These are phyloP conservation scores for Chrysosporium keratinophilum DNA, from an alignment of 2,329 filamentous ascomycete species.

Conservation along the genomic window DNA sequence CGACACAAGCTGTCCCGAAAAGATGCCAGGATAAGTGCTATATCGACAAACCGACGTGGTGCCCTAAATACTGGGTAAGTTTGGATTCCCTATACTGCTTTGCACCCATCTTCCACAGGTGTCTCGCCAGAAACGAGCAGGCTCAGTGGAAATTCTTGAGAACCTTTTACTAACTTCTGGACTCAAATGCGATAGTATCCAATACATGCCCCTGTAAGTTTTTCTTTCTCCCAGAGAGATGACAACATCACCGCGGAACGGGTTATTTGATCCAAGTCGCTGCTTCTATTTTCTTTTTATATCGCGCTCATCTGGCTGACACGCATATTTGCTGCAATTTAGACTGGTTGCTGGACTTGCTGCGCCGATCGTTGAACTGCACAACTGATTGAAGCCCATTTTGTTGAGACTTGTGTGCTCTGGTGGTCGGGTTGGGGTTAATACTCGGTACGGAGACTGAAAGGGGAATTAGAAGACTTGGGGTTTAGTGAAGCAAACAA, in stretches of 20 bases:
- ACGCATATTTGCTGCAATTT: not conserved
- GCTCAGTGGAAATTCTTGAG: too few relatives aligned
- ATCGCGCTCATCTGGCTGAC: not conserved
- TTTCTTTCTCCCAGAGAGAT: too few relatives aligned
- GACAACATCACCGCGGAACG: too few relatives aligned
- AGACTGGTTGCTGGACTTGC: constrained; percentile 8
- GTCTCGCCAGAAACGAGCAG: too few relatives aligned
- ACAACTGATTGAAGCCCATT: not conserved
- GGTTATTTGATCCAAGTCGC: too few relatives aligned
- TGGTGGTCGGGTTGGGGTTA: too few relatives aligned
- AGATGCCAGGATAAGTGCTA: not conserved
- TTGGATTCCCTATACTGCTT: not conserved
- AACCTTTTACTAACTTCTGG: not conserved
- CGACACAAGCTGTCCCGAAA: not conserved
- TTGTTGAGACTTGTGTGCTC: not conserved
- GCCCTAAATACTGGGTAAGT: not conserved
- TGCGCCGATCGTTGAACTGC: not conserved
- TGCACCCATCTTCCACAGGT: too few relatives aligned
- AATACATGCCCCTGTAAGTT: not conserved
- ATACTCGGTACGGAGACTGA: too few relatives aligned
- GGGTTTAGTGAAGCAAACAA: too few relatives aligned
- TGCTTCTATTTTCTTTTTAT: too few relatives aligned
- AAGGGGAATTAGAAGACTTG: too few relatives aligned
- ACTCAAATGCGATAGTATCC: not conserved
- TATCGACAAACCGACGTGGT: not conserved